Percentiles rank a stretch among this genome's conserved stretches.
Evolutionary conservation across 139 green algal species (phyloP).

Genomic region (Chlorella sp.): DNA sequence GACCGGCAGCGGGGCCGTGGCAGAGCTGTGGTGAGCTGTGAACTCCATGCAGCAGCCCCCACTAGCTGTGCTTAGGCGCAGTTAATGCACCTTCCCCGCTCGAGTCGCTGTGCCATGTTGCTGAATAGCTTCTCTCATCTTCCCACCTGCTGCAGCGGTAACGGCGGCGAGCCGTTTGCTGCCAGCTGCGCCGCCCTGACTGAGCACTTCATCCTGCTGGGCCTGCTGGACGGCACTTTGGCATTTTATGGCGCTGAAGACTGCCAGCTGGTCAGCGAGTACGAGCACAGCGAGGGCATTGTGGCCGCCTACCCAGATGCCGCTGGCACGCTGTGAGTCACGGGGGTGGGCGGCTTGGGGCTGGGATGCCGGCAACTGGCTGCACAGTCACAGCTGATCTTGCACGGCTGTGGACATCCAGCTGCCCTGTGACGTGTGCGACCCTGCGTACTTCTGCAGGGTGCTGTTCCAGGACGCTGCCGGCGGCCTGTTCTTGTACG

Average conservation of each 20-base stretch:
- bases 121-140: neutral
- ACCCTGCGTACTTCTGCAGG: slow-evolving; percentile 9
- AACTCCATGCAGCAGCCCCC: neutral
- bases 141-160: neutral
- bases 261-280: slow-evolving; percentile 67
- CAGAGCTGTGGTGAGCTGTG: slow-evolving; percentile 11
- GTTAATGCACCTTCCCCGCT: neutral
- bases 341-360: too few species aligned
- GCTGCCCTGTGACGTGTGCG: too few species aligned
- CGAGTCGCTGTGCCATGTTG: neutral
- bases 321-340: slow-evolving; percentile 45
- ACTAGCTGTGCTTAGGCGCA: neutral
- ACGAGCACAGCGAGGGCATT: slow-evolving; percentile 64
- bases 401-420: too few species aligned
- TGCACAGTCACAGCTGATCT: too few species aligned
- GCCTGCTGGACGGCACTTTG: slow-evolving; percentile 56
- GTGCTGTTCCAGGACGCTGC: slow-evolving; percentile 71
- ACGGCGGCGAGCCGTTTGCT: slow-evolving; percentile 39
- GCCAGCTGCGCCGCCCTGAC: slow-evolving; percentile 68
- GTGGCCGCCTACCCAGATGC: slow-evolving; percentile 59
- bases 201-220: slow-evolving; percentile 66
- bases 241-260: slow-evolving; percentile 58
- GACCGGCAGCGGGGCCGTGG: neutral
- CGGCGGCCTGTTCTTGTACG: slow-evolving; percentile 62
- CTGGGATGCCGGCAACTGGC: too few species aligned